phyloP scores from a whole-genome alignment of 2,329 filamentous ascomycete species.

The Diplodia seriata region DNA sequence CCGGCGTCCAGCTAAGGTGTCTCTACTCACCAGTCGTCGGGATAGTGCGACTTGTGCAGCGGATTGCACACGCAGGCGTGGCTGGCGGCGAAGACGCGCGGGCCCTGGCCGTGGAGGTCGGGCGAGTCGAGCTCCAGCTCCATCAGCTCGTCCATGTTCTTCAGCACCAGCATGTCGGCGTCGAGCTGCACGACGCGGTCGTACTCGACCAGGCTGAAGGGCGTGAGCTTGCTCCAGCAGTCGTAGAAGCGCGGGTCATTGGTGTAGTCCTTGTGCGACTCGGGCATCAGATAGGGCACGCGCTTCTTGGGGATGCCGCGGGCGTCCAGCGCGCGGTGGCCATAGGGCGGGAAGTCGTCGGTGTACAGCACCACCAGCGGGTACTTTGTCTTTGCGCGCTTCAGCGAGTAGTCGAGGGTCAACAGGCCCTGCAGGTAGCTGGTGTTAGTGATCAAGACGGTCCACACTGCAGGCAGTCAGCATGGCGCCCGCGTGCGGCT shows the following conservation, averaged over 20 bases:
- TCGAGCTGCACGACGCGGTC: slow-evolving; percentile 82
- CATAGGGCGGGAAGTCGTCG: slow-evolving; percentile 72
- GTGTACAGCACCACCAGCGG: slow-evolving; percentile 86
- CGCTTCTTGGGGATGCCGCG: slow-evolving; percentile 73
- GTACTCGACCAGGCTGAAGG: slow-evolving; percentile 79
- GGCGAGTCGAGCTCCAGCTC: slow-evolving; percentile 73
- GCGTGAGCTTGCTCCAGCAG: slow-evolving; percentile 86
- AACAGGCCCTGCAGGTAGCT: slow-evolving; percentile 82
- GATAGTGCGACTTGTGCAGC: slow-evolving; percentile 78
- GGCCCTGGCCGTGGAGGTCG: slow-evolving; percentile 59
- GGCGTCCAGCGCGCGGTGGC: slow-evolving; percentile 70
- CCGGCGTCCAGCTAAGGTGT: too few relatives aligned
- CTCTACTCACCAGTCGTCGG: slow-evolving; percentile 69
- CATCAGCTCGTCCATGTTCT: slow-evolving; percentile 94
- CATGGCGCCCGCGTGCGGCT: slow-evolving; percentile 1
- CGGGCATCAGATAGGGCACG: slow-evolving; percentile 76
- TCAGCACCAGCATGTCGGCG: slow-evolving; percentile 82
- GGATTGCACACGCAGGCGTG: slow-evolving; percentile 91
- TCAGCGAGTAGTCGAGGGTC: slow-evolving; percentile 79
- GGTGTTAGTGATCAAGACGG: slow-evolving; percentile 83
- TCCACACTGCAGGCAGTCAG: slow-evolving; percentile 70
- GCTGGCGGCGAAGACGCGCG: slow-evolving; percentile 78
- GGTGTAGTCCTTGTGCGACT: slow-evolving; percentile 69
- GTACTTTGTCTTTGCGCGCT: slow-evolving; percentile 69
- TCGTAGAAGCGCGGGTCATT: slow-evolving; percentile 87